These are phyloP conservation scores for Clavispora asparagi DNA, from an alignment of 805 yeast species.

Conservation along the genomic window DNA sequence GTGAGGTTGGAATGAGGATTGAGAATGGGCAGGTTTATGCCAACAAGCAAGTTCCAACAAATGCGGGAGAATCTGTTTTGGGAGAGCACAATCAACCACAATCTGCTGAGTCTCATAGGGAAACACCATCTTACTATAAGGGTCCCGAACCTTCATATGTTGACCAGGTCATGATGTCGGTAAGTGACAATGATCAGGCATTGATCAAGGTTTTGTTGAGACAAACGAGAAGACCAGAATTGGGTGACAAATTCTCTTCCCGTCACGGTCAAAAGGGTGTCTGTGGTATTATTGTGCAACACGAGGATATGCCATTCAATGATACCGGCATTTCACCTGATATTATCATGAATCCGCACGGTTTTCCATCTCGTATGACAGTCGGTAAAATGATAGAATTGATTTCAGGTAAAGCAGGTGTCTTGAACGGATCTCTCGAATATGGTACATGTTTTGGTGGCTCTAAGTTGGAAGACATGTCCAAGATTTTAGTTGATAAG, in stretches of 20 bases:
- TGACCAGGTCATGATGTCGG: conserved; percentile 97
- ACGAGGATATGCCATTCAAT: conserved; percentile 93
- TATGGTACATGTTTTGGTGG: conserved; percentile 99
- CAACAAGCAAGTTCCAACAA: conserved; percentile 87
- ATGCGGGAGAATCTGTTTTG: conserved; percentile 64
- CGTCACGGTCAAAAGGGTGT: conserved; percentile 97
- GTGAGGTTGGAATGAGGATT: conserved; percentile 89
- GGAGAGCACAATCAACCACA: conserved; percentile 30
- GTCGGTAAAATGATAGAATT: conserved; percentile 98
- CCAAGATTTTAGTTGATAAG: conserved; percentile 78
- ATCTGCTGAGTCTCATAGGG: conserved; percentile 64
- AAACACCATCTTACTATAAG: conserved; percentile 85
- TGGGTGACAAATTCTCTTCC: conserved; percentile 95
- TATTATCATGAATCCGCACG: conserved; percentile 98
- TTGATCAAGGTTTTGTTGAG: conserved; percentile 85
- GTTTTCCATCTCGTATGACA: conserved; percentile 99
- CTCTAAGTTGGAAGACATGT: conserved; percentile 93
- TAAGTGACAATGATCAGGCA: conserved; percentile 92
- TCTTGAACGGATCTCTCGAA: conserved; percentile 81
- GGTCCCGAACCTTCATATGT: conserved; percentile 95
- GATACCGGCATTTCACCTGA: conserved; percentile 92
- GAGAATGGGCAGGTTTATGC: conserved; percentile 92
- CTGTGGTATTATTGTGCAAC: conserved; percentile 96
- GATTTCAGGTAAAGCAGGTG: conserved; percentile 97
- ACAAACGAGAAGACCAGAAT: conserved; percentile 95